Evolutionary conservation across 2,329 filamentous ascomycete species (phyloP), one percentile per base, ranked within the genome.

Genomic region (Phyllosticta citribraziliensis): DNA sequence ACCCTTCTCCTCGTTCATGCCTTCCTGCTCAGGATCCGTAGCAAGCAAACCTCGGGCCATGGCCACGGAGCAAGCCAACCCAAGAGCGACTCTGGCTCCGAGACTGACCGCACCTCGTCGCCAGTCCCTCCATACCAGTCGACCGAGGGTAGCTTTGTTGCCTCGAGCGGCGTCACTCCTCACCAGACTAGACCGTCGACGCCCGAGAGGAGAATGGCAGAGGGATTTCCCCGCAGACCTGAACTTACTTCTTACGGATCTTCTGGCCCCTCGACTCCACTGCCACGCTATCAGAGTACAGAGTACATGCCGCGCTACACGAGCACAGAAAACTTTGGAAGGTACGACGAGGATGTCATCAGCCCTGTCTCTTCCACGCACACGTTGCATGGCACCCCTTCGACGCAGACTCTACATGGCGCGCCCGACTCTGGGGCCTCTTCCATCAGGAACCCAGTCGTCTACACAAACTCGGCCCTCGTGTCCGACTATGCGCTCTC

Each of bases 1-100:
- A 67, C 69, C 2, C 54, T 69, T 8, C 64, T 73, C 14, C 60
- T 73, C 9, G 55, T 71, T 4, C 70, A 73, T 58, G 66, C 71
- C 2, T 67, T 73, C 50, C 60, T 72, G 20, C 64, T 66, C 27
- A 68, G 68, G 33, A 62, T 67, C 2, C 58, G 64, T 17, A 65
- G 65, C 64, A 62, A 62, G 47, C 67, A 61, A 51, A 63, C 65
- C 54, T 58, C 61, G 10, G 62, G 53, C 24, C 64, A 67, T 24
- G 61, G 64, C 25, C 57, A 57, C 52, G 52, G 56, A 19, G 40
- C 40, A 47, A 30, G 5, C 27, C 27, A 30, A 30, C 57, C 35
- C 8, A 22, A 17, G 47, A 57, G 24, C 19, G 58, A 55, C 19
- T n/a, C 35, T 11, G 55, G 22, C 47, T 40, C 40, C 14, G 54